Evolutionary conservation across 495 filamentous ascomycete genomes (phyloP).

Genomic region (Aspergillus sparsus): DNA sequence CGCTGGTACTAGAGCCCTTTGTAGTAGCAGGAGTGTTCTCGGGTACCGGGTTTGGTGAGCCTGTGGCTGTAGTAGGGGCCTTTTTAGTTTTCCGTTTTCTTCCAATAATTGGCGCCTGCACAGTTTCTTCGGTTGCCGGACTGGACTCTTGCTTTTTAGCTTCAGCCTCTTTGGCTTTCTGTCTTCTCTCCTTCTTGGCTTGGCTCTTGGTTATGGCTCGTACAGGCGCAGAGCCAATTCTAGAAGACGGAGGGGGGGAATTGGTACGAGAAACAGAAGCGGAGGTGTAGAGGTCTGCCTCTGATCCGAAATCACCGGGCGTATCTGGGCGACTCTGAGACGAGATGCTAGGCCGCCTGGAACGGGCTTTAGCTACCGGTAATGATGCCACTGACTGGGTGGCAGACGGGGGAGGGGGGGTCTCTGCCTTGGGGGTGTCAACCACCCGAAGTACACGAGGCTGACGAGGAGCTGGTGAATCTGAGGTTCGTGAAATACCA

Average conservation of each 20-base stretch:
- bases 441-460: slow-evolving; percentile 66
- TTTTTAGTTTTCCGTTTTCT: slow-evolving; percentile 93
- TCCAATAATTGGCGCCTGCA: slow-evolving; percentile 80
- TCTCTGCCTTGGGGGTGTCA: slow-evolving; percentile 70
- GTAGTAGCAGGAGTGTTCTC: slow-evolving; percentile 34
- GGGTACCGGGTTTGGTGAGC: slow-evolving; percentile 40
- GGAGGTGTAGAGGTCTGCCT: slow-evolving; percentile 75
- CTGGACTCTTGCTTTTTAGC: slow-evolving; percentile 61
- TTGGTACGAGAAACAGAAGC: slow-evolving; percentile 80
- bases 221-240: slow-evolving; percentile 74
- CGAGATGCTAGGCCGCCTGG: slow-evolving; percentile 60
- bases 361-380: slow-evolving; percentile 47
- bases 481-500: slow-evolving; percentile 45
- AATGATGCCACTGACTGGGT: slow-evolving; percentile 43
- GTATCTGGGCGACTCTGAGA: slow-evolving; percentile 73
- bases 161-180: slow-evolving; percentile 62
- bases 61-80: slow-evolving; percentile 43
- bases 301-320: slow-evolving; percentile 74
- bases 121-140: slow-evolving; percentile 55
- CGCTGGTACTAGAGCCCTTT: slow-evolving; percentile 36
- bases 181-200: slow-evolving; percentile 78
- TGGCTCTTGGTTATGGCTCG: slow-evolving; percentile 86
- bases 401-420: slow-evolving; percentile 42
- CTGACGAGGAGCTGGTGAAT: slow-evolving; percentile 49
- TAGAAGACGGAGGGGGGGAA: slow-evolving; percentile 75